Conservation (phyloP, 352 stramenopile species). For the Phytophthora meadii region DNA sequence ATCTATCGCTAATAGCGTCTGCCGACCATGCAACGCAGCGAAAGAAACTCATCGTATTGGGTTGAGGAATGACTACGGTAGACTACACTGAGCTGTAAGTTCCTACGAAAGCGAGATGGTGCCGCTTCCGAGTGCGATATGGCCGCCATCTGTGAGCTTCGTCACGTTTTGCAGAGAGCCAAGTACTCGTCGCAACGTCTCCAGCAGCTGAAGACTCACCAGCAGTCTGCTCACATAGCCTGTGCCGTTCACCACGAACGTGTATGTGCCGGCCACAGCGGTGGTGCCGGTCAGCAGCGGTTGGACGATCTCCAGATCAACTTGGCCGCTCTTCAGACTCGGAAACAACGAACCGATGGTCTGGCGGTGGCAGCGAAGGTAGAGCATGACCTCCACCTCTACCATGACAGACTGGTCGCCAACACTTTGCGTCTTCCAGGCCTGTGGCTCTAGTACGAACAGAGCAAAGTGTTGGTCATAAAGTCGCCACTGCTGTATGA, state of each 20-base stretch:
- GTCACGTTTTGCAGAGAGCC: conserved; percentile 31
- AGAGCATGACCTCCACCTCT: conserved; percentile 37
- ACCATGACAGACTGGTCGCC: conserved; percentile 35
- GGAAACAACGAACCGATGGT: conserved; percentile 38
- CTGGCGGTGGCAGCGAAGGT: conserved; percentile 39
- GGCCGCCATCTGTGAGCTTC: conserved; percentile 25
- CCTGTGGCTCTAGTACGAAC: conserved; percentile 32
- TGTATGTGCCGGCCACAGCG: conserved; percentile 30
- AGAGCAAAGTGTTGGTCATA: conserved; percentile 32
- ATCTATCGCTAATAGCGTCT: neutral
- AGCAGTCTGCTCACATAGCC: conserved; percentile 33
- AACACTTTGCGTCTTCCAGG: conserved; percentile 25
- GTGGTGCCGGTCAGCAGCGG: conserved; percentile 30
- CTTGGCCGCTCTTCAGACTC: conserved; percentile 30
- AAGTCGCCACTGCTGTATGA: conserved; percentile 43
- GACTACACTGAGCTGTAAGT: neutral
- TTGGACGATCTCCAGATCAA: conserved; percentile 19
- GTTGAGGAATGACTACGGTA: neutral
- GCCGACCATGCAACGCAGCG: neutral
- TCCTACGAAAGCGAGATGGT: conserved; percentile 24
- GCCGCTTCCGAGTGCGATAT: conserved; percentile 29
- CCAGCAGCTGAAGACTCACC: conserved; percentile 36
- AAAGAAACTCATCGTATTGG: neutral
- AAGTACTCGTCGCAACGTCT: conserved; percentile 39
- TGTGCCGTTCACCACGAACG: conserved; percentile 35